Base-by-base conservation (phyloP, 257 asterid genomes). In the Salvia splendens region DNA sequence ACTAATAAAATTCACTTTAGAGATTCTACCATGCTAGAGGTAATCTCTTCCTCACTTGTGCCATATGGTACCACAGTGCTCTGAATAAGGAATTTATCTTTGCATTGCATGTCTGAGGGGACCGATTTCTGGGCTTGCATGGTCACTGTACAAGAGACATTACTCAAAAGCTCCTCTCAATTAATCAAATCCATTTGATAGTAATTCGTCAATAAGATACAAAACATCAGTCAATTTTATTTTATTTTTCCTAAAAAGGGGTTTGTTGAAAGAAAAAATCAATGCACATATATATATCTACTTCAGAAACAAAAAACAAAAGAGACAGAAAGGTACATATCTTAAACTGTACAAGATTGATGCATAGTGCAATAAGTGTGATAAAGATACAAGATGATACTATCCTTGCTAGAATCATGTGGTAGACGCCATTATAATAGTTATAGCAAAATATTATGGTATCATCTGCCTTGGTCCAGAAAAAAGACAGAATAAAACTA, bases 21-120 rank as follows among this genome's bases (percentile, higher is more conserved):
- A 69, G 68, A 75, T 61, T 83, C 55, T 85, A 91, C 97, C 91
- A 91, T 80, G 80, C 76, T 73, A 73, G 96, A 73, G 33, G 84
- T 74, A 65, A 86, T 85, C 63, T 82, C 92, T 45, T 88, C 97
- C 61, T 88, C 96, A 46, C 79, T 74, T 70, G 81, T 82, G 73
- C 95, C 96, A 79, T 75, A 83, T 5, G 93, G 89, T 46, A 85
- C 89, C 72, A 86, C 80, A 6, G 95, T 83, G 79, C 89, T 74
- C 84, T 91, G 97, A 74, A 91, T 74, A 74, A 91, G 73, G 72
- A 91, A 91, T 80, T 91, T 91, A 64, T 91, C 97, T 81, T 88
- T 91, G 86, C 93, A 88, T 20, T 71, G 87, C 89, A 82, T 53
- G 63, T 90, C 95, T 2, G 81, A 66, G 30, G 91, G 85, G 78